Conservation (phyloP, 148 eudicot genomes). For the Polygonum aviculare region DNA sequence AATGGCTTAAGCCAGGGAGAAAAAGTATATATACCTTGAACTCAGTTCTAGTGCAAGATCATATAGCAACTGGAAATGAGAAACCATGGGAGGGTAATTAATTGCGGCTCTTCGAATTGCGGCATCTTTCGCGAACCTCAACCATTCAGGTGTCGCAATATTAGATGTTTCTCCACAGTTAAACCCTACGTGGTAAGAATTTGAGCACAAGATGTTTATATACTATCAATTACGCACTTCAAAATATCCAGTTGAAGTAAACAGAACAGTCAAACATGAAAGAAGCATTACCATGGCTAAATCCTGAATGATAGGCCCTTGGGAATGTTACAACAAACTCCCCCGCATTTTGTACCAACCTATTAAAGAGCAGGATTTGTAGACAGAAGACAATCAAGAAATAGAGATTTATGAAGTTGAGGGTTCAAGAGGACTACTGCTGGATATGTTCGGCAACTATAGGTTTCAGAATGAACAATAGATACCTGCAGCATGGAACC, state of each 20-base stretch:
- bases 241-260: neutral
- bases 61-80: conserved; percentile 91
- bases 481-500: conserved; percentile 96
- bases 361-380: conserved; percentile 12
- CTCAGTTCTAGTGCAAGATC: conserved; percentile 79
- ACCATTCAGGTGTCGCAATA: conserved; percentile 98
- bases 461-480: neutral
- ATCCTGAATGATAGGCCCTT: conserved; percentile 95
- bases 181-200: conserved; percentile 42
- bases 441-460: neutral
- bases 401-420: neutral
- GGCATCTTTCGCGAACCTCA: conserved; percentile 86
- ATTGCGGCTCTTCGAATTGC: conserved; percentile 96
- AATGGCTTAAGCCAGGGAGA: conserved; percentile 12
- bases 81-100: conserved; percentile 94
- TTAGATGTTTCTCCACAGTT: conserved; percentile 93
- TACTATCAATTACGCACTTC: neutral
- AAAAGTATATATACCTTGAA: conserved; percentile 50
- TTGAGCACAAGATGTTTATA: neutral
- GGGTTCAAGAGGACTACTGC: neutral
- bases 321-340: conserved; percentile 98
- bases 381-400: conserved; percentile 3
- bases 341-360: conserved; percentile 98
- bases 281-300: conserved; percentile 70
- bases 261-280: neutral